phyloP scores from a whole-genome alignment of 2,329 filamentous ascomycete species.

The Talaromyces sp. region DNA sequence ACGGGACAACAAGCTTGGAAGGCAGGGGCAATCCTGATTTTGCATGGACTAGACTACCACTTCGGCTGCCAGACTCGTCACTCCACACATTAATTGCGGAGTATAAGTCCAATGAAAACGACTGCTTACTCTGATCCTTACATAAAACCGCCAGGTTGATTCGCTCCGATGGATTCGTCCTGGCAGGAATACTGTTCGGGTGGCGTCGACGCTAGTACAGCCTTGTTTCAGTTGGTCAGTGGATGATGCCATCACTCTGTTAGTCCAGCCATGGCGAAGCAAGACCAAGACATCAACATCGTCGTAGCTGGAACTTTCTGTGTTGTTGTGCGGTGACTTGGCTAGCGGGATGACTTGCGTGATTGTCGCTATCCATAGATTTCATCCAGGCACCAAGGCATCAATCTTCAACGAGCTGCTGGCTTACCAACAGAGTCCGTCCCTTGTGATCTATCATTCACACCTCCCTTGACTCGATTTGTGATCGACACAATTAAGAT shows the following conservation, averaged over 20 bases:
- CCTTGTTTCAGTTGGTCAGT: slow-evolving; percentile 10
- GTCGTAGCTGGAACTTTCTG: neutral
- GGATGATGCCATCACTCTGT: slow-evolving; percentile 6
- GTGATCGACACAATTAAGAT: too few species aligned
- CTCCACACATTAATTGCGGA: neutral
- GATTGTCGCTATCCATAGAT: neutral
- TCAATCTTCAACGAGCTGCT: too few species aligned
- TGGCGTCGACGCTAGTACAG: slow-evolving; percentile 9
- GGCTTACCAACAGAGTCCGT: too few species aligned
- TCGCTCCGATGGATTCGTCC: neutral
- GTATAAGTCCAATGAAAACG: slow-evolving; percentile 1
- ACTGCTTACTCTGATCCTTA: neutral
- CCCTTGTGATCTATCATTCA: too few species aligned
- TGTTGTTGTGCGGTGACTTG: neutral
- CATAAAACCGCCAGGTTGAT: neutral
- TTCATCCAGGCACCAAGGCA: neutral
- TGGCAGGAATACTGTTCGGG: slow-evolving; percentile 4
- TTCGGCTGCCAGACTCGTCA: neutral
- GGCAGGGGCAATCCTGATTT: slow-evolving; percentile 10
- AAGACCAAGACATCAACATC: neutral
- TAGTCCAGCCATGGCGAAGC: neutral
- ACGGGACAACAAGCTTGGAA: neutral
- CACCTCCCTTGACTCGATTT: too few species aligned
- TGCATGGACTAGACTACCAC: neutral
- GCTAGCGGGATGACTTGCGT: neutral